Base-by-base conservation (phyloP, 2,329 filamentous ascomycete species). In the Phialemoniopsis sp. region DNA sequence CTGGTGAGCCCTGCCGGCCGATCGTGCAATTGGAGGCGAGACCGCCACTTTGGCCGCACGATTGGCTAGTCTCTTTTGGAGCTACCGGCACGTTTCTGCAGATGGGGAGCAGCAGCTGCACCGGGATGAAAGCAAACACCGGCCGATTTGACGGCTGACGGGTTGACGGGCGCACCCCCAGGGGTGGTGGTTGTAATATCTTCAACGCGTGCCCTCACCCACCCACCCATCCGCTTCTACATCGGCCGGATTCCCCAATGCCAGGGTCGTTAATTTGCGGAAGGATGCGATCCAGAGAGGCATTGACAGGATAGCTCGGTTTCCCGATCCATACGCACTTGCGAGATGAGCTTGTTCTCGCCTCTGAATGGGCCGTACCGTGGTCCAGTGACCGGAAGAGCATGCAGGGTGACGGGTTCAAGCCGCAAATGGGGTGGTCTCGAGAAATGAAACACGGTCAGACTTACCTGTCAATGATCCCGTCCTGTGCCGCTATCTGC, bases 391-490 rank as follows among this genome's bases (percentile, higher is more conserved):
- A 74, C 64, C 59, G 54, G 40, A 48, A 37, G 36, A 39, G 49
- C 54, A 73, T 74, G 72, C 64, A 64, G 64, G 58, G 61, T 61
- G 59, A 65, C 54, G 50, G 37, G 34, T 21, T 29, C 37, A 34
- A 37, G 31, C 42, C 46, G 49, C 33, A 39, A 37, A 57, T 36
- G 49, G 45, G 48, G 38, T 37, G 29, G 21, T 26, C 21, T 26
- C 21, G 43, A 46, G 36, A 42, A 42, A 39, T 49, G 36, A 47
- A 34, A 39, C 32, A 39, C 42, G 46, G 44, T 39, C 38, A 40
- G 44, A 55, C 88, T 84, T 81, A 97, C 91, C 89, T 94, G 71
- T 97, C 91, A 64, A 96, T 69, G 60, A 82, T 74, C 47, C 89
- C 83, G 61, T 94, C 77, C 19, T 85, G 78, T 54, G 77, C 75